These are phyloP conservation scores for Mortierella sp. DNA, from an alignment of 371 early-diverging fungal genomes.

Conservation along the genomic window DNA sequence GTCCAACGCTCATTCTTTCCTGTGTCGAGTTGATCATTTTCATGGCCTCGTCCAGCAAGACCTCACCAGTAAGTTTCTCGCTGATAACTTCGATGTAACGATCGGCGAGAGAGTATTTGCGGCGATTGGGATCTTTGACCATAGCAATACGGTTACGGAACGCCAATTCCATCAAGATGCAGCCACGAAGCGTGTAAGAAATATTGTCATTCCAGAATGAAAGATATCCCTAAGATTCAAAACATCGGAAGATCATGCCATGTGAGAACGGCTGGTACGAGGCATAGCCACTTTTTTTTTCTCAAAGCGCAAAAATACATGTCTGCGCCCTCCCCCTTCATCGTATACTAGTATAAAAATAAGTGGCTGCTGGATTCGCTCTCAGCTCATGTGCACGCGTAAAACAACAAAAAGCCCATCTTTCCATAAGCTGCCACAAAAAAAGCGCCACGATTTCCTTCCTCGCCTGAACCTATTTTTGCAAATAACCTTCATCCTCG, in stretches of 20 bases:
- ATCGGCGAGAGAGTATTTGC: conserved; percentile 82
- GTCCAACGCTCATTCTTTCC: conserved; percentile 82
- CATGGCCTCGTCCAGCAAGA: conserved; percentile 94
- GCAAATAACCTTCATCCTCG: too few species aligned
- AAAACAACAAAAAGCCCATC: too few species aligned
- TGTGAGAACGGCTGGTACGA: background rate
- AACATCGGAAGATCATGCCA: background rate
- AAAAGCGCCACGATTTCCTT: too few species aligned
- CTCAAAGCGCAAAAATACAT: background rate
- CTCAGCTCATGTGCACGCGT: too few species aligned
- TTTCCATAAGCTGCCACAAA: too few species aligned
- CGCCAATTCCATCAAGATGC: conserved; percentile 95
- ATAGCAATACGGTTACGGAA: conserved; percentile 90
- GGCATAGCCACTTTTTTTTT: background rate
- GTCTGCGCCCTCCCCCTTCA: background rate
- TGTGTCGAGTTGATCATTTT: conserved; percentile 83
- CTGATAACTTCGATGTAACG: conserved; percentile 89
- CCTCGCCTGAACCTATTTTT: too few species aligned
- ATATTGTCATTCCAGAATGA: conserved; percentile 99
- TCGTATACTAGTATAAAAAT: too few species aligned
- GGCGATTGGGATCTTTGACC: conserved; percentile 85
- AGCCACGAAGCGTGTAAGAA: conserved; percentile 94
- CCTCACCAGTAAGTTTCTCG: conserved; percentile 90
- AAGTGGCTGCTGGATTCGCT: too few species aligned
- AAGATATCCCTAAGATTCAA: conserved; percentile 81